phyloP scores from a whole-genome alignment of 176 grass and related monocot genomes.

The Themeda triandra region DNA sequence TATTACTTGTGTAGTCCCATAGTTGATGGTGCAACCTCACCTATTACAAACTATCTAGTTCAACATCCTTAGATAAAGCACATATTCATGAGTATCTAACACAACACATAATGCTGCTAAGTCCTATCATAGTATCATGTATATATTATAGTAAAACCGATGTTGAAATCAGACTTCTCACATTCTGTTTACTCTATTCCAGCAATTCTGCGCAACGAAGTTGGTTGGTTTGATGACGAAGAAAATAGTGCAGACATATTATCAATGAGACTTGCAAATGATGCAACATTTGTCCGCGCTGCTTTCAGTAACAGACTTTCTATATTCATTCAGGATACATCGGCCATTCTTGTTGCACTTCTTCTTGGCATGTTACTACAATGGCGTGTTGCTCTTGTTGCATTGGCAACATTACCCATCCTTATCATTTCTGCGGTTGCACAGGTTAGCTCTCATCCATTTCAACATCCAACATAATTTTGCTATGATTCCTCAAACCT shows the following conservation, averaged over 20 bases:
- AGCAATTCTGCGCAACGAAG: slow-evolving; percentile 96
- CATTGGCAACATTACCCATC: slow-evolving; percentile 74
- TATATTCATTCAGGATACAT: slow-evolving; percentile 88
- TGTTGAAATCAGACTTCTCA: slow-evolving; percentile 9
- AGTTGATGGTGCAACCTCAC: not conserved
- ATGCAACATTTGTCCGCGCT: slow-evolving; percentile 95
- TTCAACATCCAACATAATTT: slow-evolving; percentile 9
- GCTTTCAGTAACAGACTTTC: slow-evolving; percentile 97
- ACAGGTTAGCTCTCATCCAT: slow-evolving; percentile 61
- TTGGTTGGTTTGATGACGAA: slow-evolving; percentile 98
- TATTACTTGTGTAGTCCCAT: not conserved
- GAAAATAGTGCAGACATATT: slow-evolving; percentile 88
- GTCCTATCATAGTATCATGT: not conserved
- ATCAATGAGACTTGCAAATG: slow-evolving; percentile 93
- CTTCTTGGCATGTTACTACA: slow-evolving; percentile 89
- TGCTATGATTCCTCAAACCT: not conserved
- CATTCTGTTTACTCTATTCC: slow-evolving; percentile 27
- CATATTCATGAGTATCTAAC: slow-evolving; percentile 19
- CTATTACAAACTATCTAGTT: not conserved
- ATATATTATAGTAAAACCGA: slow-evolving; percentile 3
- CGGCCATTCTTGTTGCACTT: slow-evolving; percentile 83
- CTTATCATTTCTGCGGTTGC: slow-evolving; percentile 82
- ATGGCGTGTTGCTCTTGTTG: slow-evolving; percentile 95
- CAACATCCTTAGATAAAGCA: not conserved
- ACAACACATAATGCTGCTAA: not conserved